Percentiles rank a stretch among this genome's conserved stretches.
Evolutionary conservation across 441 rosid genomes (phyloP).

Genomic region (Populus hybrid): DNA sequence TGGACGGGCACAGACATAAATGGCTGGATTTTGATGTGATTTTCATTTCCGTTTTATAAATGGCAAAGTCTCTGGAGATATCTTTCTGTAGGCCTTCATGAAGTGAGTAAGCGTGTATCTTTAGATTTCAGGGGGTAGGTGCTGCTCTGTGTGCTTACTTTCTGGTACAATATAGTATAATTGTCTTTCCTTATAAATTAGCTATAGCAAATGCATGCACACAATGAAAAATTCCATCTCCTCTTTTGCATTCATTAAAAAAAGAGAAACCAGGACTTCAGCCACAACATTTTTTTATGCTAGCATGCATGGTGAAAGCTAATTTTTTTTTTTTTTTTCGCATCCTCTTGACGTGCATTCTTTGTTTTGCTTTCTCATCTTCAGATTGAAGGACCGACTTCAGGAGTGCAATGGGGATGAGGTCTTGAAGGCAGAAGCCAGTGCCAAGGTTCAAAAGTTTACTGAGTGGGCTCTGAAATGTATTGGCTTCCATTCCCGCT

Average conservation of each 20-base stretch:
- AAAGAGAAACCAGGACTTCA: not conserved
- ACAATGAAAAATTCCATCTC: not conserved
- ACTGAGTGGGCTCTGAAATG: constrained; percentile 97
- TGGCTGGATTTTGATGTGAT: not conserved
- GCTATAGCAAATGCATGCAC: not conserved
- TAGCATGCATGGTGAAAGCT: no score
- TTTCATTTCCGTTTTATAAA: not conserved
- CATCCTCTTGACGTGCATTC: not conserved
- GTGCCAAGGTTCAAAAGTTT: constrained; percentile 87
- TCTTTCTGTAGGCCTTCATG: not conserved
- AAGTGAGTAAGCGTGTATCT: not conserved
- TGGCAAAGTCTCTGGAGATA: not conserved
- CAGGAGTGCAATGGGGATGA: constrained; percentile 92
- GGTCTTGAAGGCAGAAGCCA: constrained; percentile 87
- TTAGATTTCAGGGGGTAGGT: not conserved
- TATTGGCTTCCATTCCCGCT: constrained; percentile 87
- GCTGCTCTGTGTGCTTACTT: not conserved
- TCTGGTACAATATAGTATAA: no score
- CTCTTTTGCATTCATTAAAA: not conserved
- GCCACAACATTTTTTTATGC: not conserved
- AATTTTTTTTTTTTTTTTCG: not conserved
- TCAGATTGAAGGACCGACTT: constrained; percentile 91
- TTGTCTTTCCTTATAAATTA: not conserved
- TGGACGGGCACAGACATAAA: not conserved
- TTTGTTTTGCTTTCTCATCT: constrained; percentile 20